Conservation (phyloP, 164 flowering plant species). For the Dillenia turbinata region DNA sequence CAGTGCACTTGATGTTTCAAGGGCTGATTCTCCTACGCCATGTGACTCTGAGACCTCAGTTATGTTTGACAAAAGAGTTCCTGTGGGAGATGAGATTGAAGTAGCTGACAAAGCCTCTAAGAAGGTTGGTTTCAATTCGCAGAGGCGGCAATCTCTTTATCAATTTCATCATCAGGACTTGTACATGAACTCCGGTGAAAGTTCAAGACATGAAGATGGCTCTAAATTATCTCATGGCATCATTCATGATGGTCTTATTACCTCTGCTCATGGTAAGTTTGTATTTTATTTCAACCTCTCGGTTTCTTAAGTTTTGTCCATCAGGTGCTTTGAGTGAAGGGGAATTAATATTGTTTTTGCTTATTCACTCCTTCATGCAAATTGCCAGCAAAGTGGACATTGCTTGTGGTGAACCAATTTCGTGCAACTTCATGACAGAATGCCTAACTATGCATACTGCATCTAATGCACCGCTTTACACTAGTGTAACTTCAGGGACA, state of each 20-base stretch:
- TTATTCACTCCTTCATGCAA: too few relatives aligned
- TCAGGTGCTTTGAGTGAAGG: too few relatives aligned
- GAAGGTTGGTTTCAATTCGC: slow-evolving; percentile 11
- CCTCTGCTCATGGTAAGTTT: slow-evolving; percentile 44
- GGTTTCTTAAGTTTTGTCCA: too few relatives aligned
- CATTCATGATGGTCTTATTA: slow-evolving; percentile 24
- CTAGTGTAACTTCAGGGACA: too few relatives aligned
- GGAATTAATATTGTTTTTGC: too few relatives aligned
- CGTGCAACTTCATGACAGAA: too few relatives aligned
- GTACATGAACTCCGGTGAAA: slow-evolving; percentile 32
- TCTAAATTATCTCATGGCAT: slow-evolving; percentile 13
- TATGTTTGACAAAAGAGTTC: slow-evolving; percentile 28
- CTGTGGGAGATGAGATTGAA: background rate
- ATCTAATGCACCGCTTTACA: too few relatives aligned
- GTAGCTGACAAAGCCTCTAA: slow-evolving; percentile 9
- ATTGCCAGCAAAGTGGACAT: too few relatives aligned
- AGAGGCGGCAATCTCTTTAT: slow-evolving; percentile 13
- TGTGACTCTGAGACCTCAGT: slow-evolving; percentile 51
- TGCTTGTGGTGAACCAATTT: too few relatives aligned
- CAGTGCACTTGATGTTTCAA: slow-evolving; percentile 23
- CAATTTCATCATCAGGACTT: slow-evolving; percentile 18
- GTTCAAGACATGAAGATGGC: slow-evolving; percentile 18
- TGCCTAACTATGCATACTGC: too few relatives aligned
- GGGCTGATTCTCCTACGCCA: slow-evolving; percentile 9
- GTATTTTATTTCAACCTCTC: background rate